Base-by-base conservation (phyloP, 306 rosid species). In the Trichosanthes cucumerina region DNA sequence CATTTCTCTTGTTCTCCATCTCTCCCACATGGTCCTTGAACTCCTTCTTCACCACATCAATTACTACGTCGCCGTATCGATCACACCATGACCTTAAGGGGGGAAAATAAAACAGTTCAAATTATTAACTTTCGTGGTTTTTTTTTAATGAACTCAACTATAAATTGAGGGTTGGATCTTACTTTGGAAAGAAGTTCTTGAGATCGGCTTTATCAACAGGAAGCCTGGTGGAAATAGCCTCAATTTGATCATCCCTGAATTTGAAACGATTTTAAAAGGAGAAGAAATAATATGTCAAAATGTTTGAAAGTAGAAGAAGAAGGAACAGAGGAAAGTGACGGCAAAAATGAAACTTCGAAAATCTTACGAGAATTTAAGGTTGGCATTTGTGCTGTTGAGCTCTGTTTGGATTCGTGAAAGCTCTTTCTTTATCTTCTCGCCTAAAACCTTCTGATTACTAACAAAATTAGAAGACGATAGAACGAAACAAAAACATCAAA, bases 41-140 rank as follows among this genome's bases (percentile, higher is more conserved):
- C 58, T 92, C 96, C 59, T 86, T 92, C 83, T 87, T 94, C 90
- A 91, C 98, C 83, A 88, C 93, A 46, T 89, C 91, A 81, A 90
- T 72, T 44, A 87, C 94, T 2, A 87, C 93, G 65, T 92, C 97
- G 1, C 96, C 96, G 8, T 90, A 81, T 19, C 88, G 80, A 62
- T 90, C 96, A 56, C 93, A 86, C 96, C 97, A 89, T 12, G 96
- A 90, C 81, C 97, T 93, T 77, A 62, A 80, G 54, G 53, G 78
- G 28, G 13, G 2, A 3, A 75, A 36, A 60, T 11, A 18, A 36
- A 0, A 41, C 53, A 41, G 53, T 39, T 39, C 3, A 43, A 66
- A 66, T 36, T 3, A 66, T 38, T 5, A 5, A 21, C 19, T 39
- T n/a, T 4, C 0, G 36, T n/a, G 15, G 9, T 6, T 31, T 65